Percentiles rank a stretch among this genome's conserved stretches.
These are phyloP conservation scores for Hyaloscypha bicolor DNA, from an alignment of 495 filamentous ascomycete species.

Conservation along the genomic window DNA sequence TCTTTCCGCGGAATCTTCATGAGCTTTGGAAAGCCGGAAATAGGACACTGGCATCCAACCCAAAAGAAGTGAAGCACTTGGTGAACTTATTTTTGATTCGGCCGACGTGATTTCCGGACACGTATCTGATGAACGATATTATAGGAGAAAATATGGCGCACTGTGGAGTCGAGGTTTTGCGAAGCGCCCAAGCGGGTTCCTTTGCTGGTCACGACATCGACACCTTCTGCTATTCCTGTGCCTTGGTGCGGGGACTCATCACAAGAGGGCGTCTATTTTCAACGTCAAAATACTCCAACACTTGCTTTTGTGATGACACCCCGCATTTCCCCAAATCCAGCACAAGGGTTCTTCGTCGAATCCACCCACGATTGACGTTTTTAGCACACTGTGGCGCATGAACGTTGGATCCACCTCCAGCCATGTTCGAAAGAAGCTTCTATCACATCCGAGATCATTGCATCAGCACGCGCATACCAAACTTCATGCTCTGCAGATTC, in stretches of 20 bases:
- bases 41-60: conserved; percentile 1
- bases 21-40: not conserved
- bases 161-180: conserved; percentile 10
- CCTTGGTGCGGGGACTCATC: conserved; percentile 4
- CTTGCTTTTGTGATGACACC: conserved; percentile 5
- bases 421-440: conserved; percentile 4
- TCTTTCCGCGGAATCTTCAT: not conserved
- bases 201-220: conserved; percentile 1
- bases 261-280: conserved; percentile 5
- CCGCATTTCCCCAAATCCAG: not conserved
- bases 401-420: conserved; percentile 17
- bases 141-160: conserved; percentile 1
- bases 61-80: not conserved
- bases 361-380: not conserved
- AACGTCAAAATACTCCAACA: not conserved
- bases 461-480: conserved; percentile 9
- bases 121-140: not conserved
- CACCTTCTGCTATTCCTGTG: conserved; percentile 11
- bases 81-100: conserved; percentile 4
- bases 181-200: conserved; percentile 11
- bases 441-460: conserved; percentile 10
- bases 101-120: not conserved
- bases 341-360: not conserved
- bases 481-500: conserved; percentile 12
- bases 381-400: not conserved